A percentile compares a stretch with the other conserved stretches of the same genome.
Conservation (phyloP, 192 early-diverging fungal species). For the Linnemannia elongata region DNA sequence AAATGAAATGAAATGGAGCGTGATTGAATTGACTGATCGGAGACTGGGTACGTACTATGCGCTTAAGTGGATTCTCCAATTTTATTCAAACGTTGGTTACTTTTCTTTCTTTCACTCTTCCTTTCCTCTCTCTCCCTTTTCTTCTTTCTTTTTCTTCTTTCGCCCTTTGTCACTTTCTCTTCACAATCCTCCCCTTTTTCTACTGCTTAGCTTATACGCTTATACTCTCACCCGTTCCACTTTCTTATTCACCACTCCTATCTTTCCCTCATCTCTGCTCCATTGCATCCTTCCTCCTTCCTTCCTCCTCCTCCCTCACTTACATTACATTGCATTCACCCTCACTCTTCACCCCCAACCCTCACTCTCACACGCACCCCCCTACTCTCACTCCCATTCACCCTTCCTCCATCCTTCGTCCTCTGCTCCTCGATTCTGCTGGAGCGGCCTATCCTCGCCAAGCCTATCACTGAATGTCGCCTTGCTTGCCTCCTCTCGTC, state of each 20-base stretch:
- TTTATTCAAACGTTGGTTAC: background rate
- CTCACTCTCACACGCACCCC: background rate
- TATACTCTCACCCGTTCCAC: background rate
- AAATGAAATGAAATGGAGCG: background rate
- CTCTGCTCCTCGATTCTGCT: conserved; percentile 1
- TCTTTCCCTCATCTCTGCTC: background rate
- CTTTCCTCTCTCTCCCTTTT: background rate
- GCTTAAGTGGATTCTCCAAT: too few species aligned
- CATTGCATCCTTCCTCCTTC: background rate
- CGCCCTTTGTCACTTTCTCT: background rate
- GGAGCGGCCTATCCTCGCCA: background rate
- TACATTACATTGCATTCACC: too few species aligned
- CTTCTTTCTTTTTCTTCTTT: background rate
- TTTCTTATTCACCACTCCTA: background rate
- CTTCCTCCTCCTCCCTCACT: background rate
- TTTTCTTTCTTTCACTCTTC: background rate
- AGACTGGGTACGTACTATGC: too few species aligned
- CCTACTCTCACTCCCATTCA: background rate
- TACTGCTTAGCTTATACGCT: background rate
- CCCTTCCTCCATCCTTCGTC: background rate
- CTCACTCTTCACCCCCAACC: background rate
- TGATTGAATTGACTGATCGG: background rate
- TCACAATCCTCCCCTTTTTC: too few species aligned
- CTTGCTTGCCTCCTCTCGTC: background rate
- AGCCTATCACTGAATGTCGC: background rate